Evolutionary conservation across 1,284 basidiomycete species (phyloP), one percentile per base, ranked within the genome.

Genomic region (Neolentinus lepideus): DNA sequence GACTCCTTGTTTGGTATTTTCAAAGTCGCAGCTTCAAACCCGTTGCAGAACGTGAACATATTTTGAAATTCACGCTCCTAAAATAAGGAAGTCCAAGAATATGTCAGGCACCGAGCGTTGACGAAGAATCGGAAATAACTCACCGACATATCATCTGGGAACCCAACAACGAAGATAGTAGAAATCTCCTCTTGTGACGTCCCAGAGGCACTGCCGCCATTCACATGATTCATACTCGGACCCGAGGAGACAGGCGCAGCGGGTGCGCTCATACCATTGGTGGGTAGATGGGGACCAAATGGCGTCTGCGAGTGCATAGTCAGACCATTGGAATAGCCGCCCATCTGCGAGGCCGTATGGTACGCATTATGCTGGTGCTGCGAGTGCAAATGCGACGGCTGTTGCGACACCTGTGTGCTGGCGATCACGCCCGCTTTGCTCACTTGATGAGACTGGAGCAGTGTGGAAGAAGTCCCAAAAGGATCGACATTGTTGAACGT

Each of bases 61-160:
- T 98, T 98, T 72, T 96, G 93, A 70, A 99, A 98, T 73, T 99
- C 96, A 22, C 96, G 92, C 74, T 98, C 93, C 91, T 95, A 26
- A 38, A 63, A 9, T 57, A 46, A 54, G 58, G 19, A 53, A 12
- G 12, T 31, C 25, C 26, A 27, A 56, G 54, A 57, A 64, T 59
- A 61, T 66, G 61, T 55, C 56, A 29, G 59, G 57, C 54, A 60
- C 53, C 52, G 59, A 54, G 56, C 47, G 54, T 51, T 65, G 51
- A 58, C 55, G 54, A 52, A 35, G 51, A 26, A 52, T 51, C 52
- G 55, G 29, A 22, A 55, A 56, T 24, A 26, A 81, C 90, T 62
- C 65, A 92, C 94, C 79, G 90, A 88, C 91, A 99, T 98, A 67
- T 99, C 96, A 61, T 99, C 97, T 2, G 96, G 96, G 70, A 99